Base-by-base conservation (phyloP, 164 flowering plant species). In the Vitis labrusca region DNA sequence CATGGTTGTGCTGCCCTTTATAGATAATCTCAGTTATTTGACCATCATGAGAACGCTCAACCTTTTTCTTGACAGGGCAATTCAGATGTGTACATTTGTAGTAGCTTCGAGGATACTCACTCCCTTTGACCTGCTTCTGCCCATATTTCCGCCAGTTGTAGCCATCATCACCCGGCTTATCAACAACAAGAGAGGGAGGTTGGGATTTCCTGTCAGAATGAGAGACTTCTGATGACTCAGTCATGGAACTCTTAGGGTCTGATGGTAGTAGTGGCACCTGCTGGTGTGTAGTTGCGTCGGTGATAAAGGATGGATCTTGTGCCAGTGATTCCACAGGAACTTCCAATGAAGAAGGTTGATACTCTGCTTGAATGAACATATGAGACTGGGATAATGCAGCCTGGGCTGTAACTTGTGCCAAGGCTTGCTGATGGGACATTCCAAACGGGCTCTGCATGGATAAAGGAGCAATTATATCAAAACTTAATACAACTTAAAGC, bases 141-240 rank as follows among this genome's bases (percentile, higher is more conserved):
- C 99, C 99, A 78, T 93, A 95, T 69, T 95, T 95, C 64, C 98
- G 79, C 99, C 99, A 95, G 74, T 95, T 91, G 72, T 84, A 93
- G 70, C 98, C 97, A 81, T 95, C 99, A 73, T 81, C 84, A 6
- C 74, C 80, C 60, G 93, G 93, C 71, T 87, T 93, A 74, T 91
- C 94, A 53, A 79, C 77, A 59, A 77, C 71, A 56, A 71, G 50
- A 12, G 73, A 50, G 67, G 81, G 65, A 47, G 82, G 54, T 63
- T 82, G 86, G 29, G 73, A 72, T 76, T 80, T 90, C 70, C 75
- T 78, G 63, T 89, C 92, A 73, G 87, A 76, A 51, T 81, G 75
- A 49, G 86, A 78, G 63, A 71, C 72, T 50, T 85, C 88, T 14
- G 84, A 61, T 37, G 82, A 67, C 69, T 85, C 92, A 9, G 62